Conservation (phyloP, 1,284 basidiomycete genomes). For the Xerocomus minutiporus region DNA sequence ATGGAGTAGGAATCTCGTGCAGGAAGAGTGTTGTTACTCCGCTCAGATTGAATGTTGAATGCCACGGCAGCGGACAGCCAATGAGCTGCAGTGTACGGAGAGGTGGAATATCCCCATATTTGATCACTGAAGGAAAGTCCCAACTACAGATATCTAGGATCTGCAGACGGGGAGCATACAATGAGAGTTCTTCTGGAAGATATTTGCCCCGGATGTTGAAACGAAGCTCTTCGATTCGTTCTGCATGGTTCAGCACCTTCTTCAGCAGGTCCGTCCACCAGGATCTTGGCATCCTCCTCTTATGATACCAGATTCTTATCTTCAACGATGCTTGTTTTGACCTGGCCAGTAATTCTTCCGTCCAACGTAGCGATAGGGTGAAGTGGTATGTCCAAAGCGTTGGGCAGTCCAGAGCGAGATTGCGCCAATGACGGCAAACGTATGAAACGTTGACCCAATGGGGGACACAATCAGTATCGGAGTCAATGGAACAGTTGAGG, state of each 20-base stretch:
- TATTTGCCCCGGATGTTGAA: neutral
- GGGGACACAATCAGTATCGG: too few relatives aligned
- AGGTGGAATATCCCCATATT: neutral
- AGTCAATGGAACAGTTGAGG: too few relatives aligned
- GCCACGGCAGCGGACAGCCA: neutral
- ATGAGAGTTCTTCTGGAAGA: conserved; percentile 2
- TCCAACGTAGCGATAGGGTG: too few relatives aligned
- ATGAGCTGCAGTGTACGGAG: neutral
- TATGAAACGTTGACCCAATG: too few relatives aligned
- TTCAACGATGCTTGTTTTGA: too few relatives aligned
- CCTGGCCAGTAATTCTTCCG: too few relatives aligned
- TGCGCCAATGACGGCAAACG: too few relatives aligned
- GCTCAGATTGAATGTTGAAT: neutral
- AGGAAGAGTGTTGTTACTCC: neutral
- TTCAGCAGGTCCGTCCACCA: conserved; percentile 3
- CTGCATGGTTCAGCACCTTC: conserved; percentile 10
- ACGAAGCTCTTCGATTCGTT: conserved; percentile 19
- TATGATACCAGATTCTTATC: neutral
- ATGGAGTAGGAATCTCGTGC: neutral
- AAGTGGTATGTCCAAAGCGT: too few relatives aligned
- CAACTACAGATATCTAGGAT: neutral
- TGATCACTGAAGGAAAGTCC: neutral
- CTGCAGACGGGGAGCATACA: neutral
- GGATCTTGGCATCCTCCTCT: too few relatives aligned
- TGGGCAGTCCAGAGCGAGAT: too few relatives aligned